These are phyloP conservation scores for Yarrowia yakushimensis DNA, from an alignment of 805 yeast genomes.

Conservation along the genomic window DNA sequence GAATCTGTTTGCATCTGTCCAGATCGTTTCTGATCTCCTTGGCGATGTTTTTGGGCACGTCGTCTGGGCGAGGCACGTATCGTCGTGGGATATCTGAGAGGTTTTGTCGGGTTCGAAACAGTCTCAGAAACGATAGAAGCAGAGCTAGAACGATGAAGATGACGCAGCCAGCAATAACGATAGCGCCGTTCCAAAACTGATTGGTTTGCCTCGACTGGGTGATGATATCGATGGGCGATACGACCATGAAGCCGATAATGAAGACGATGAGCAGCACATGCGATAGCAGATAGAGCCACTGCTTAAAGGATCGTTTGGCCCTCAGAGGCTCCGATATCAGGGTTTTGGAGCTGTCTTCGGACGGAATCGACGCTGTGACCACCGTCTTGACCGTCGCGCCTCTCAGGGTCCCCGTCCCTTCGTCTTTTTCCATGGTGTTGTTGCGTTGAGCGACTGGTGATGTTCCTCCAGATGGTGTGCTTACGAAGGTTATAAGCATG, in stretches of 20 bases:
- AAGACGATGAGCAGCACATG: slow-evolving; percentile 35
- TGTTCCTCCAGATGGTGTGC: slow-evolving; percentile 7
- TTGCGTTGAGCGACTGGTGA: slow-evolving; percentile 7
- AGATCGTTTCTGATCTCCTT: slow-evolving; percentile 43
- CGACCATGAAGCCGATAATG: slow-evolving; percentile 56
- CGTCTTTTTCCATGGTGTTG: slow-evolving; percentile 21
- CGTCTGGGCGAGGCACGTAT: slow-evolving; percentile 65
- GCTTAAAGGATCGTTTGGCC: slow-evolving; percentile 23
- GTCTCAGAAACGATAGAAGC: slow-evolving; percentile 58
- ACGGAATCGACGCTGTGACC: slow-evolving; percentile 15
- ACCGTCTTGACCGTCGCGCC: slow-evolving; percentile 19
- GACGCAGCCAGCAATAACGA: slow-evolving; percentile 43
- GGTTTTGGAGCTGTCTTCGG: slow-evolving; percentile 20
- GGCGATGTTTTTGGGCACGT: slow-evolving; percentile 50
- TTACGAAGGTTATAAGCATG: slow-evolving; percentile 10
- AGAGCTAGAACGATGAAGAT: slow-evolving; percentile 51
- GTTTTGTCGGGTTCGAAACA: slow-evolving; percentile 54
- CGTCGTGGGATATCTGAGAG: slow-evolving; percentile 74
- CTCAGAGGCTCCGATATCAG: slow-evolving; percentile 1
- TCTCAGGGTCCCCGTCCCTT: slow-evolving; percentile 25
- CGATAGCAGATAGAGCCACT: slow-evolving; percentile 34
- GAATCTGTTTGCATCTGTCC: slow-evolving; percentile 44
- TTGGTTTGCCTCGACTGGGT: slow-evolving; percentile 56
- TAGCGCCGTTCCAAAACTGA: slow-evolving; percentile 75
- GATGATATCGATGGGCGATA: slow-evolving; percentile 78